Evolutionary conservation across 2,329 filamentous ascomycete genomes (phyloP).

Genomic region (Aspergillus ochraceoroseus): DNA sequence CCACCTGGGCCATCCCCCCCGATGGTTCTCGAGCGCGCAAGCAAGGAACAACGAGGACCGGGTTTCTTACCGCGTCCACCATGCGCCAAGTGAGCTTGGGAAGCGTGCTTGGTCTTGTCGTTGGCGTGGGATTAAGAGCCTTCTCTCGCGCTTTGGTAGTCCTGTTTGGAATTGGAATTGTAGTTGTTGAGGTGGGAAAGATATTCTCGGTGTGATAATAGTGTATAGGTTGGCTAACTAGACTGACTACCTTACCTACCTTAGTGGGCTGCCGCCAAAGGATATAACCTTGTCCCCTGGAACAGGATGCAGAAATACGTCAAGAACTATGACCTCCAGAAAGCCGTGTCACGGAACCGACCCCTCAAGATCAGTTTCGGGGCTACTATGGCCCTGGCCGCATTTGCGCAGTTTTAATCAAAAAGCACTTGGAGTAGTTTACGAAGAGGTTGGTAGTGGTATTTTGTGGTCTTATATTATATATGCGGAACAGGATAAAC

Average conservation of each 20-base stretch:
- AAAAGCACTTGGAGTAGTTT: background rate
- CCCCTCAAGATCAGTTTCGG: constrained; percentile 48
- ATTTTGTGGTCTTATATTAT: background rate
- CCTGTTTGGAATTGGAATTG: constrained; percentile 42
- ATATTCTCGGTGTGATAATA: background rate
- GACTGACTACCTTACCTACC: constrained; percentile 8
- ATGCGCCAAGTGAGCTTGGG: constrained; percentile 46
- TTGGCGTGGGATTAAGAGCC: constrained; percentile 42
- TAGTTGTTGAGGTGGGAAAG: constrained; percentile 42
- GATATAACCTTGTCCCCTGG: constrained; percentile 44
- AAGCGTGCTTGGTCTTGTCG: constrained; percentile 43
- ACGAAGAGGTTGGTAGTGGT: background rate
- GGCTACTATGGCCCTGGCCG: constrained; percentile 43
- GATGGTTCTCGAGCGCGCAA: constrained; percentile 25
- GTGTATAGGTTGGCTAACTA: background rate
- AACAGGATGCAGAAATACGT: constrained; percentile 41
- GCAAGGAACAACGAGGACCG: constrained; percentile 21
- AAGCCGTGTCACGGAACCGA: constrained; percentile 37
- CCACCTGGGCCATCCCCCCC: constrained; percentile 26
- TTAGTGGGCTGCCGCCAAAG: constrained; percentile 47
- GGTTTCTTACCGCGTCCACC: constrained; percentile 32
- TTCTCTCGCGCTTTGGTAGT: constrained; percentile 45
- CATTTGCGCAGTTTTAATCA: constrained; percentile 42
- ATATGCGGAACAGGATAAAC: background rate
- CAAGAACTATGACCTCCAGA: constrained; percentile 39